A percentile compares a stretch with the other conserved stretches of the same genome.
These are phyloP conservation scores for Rhodotorula paludigena DNA, from an alignment of 768 basidiomycete species.

Conservation along the genomic window DNA sequence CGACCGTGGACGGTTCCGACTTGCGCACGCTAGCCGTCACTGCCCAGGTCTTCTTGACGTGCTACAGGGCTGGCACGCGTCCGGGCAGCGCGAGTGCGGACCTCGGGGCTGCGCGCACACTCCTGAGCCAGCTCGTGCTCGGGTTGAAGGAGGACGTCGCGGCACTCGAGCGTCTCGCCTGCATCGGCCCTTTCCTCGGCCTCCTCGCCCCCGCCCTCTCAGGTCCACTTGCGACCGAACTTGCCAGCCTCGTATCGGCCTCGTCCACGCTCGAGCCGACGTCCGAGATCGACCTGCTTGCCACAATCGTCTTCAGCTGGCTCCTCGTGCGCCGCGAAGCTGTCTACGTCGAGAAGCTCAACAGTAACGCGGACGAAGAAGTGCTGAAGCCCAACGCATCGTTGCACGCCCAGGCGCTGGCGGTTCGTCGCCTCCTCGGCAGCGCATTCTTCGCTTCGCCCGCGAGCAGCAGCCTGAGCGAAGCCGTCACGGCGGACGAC, in stretches of 20 bases:
- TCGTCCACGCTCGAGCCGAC: not conserved
- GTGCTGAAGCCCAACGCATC: conserved; percentile 10
- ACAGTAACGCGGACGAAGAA: not conserved
- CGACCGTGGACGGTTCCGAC: conserved; percentile 12
- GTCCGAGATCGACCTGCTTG: conserved; percentile 25
- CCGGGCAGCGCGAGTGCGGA: not conserved
- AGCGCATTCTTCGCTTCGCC: conserved; percentile 13
- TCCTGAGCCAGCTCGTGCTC: conserved; percentile 7
- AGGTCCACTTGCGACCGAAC: not conserved
- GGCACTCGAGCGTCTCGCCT: conserved; percentile 13
- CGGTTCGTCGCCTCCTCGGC: conserved; percentile 18
- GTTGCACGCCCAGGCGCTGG: conserved; percentile 19
- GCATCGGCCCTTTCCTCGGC: conserved; percentile 14
- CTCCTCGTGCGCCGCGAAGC: conserved; percentile 18
- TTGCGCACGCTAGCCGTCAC: conserved; percentile 3
- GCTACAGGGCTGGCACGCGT: not conserved
- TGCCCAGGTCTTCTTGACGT: conserved; percentile 10
- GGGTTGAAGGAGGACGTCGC: conserved; percentile 3
- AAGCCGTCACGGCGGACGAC: not conserved
- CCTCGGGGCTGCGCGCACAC: not conserved
- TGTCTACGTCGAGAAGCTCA: not conserved
- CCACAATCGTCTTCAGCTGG: conserved; percentile 21
- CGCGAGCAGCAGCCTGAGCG: not conserved
- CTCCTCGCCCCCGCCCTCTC: conserved; percentile 18
- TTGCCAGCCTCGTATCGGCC: not conserved